Evolutionary conservation across 768 basidiomycete species (phyloP).

Genomic region (Multifurca ochricompacta): DNA sequence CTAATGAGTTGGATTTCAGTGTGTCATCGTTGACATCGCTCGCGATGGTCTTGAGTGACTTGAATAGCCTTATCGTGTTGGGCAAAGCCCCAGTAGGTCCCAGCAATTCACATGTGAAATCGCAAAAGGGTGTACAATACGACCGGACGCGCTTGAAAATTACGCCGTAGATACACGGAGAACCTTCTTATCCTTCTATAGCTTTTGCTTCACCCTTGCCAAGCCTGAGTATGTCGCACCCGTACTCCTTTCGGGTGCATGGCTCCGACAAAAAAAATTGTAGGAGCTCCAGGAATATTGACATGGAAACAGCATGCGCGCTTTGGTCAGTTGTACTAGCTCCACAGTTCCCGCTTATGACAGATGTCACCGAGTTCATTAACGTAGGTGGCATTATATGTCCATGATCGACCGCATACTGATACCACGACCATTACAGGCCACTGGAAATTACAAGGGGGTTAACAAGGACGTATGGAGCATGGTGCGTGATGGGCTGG

Average conservation of each 20-base stretch:
- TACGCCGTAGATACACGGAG: constrained; percentile 42
- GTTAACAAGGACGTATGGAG: constrained; percentile 82
- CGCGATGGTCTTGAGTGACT: constrained; percentile 44
- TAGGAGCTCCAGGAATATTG: constrained; percentile 68
- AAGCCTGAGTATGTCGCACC: constrained; percentile 58
- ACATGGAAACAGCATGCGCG: constrained; percentile 74
- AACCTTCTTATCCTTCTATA: constrained; percentile 59
- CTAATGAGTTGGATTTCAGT: constrained; percentile 26
- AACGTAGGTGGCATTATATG: constrained; percentile 34
- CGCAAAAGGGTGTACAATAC: constrained; percentile 44
- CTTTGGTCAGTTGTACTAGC: constrained; percentile 69
- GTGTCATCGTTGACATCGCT: constrained; percentile 45
- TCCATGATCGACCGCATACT: background rate
- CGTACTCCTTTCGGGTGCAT: background rate
- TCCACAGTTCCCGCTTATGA: constrained; percentile 59
- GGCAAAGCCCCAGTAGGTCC: constrained; percentile 32
- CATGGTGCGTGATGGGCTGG: constrained; percentile 46
- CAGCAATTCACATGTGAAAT: constrained; percentile 22
- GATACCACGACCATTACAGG: constrained; percentile 23
- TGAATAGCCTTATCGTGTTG: constrained; percentile 54
- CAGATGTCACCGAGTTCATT: constrained; percentile 61
- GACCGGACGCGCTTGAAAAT: constrained; percentile 39
- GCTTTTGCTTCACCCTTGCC: constrained; percentile 60
- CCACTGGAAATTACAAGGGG: constrained; percentile 57
- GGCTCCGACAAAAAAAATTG: background rate